These are phyloP conservation scores for Yamadazyma tumulicola DNA, from an alignment of 805 yeast species.

Conservation along the genomic window DNA sequence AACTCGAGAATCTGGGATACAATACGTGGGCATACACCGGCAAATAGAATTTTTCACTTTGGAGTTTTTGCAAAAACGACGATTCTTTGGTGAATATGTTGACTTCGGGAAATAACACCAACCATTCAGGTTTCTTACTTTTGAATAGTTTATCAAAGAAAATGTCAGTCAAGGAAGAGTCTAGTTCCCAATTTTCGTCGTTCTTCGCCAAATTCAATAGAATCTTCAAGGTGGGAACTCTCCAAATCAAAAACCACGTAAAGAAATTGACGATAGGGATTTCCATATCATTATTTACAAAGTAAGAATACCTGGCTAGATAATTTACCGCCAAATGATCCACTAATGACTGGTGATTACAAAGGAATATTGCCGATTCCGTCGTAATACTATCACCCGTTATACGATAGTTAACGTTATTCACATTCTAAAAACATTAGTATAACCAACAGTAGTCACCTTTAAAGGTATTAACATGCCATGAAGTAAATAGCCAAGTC, in stretches of 20 bases:
- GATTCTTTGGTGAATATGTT: constrained; percentile 57
- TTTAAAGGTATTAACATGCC: constrained; percentile 13
- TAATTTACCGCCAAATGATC: constrained; percentile 58
- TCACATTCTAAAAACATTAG: constrained; percentile 23
- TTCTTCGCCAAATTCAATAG: constrained; percentile 46
- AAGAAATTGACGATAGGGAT: constrained; percentile 54
- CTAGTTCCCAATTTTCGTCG: constrained; percentile 71
- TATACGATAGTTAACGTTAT: constrained; percentile 34
- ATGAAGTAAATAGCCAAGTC: constrained; percentile 23
- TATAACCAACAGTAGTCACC: neutral
- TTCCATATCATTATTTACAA: constrained; percentile 7
- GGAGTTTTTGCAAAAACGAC: constrained; percentile 47
- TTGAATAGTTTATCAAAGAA: constrained; percentile 33
- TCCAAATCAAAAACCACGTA: constrained; percentile 67
- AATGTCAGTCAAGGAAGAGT: constrained; percentile 29
- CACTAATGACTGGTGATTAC: constrained; percentile 66
- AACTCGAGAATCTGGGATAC: constrained; percentile 72
- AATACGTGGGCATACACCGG: constrained; percentile 59
- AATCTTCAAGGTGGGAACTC: constrained; percentile 52
- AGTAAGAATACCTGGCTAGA: constrained; percentile 31
- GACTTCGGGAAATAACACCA: constrained; percentile 83
- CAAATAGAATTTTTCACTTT: constrained; percentile 55
- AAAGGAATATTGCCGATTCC: constrained; percentile 36
- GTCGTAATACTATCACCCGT: constrained; percentile 40
- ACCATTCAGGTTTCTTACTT: constrained; percentile 52